Conservation (phyloP, 352 stramenopile species). For the Pythium biforme region DNA sequence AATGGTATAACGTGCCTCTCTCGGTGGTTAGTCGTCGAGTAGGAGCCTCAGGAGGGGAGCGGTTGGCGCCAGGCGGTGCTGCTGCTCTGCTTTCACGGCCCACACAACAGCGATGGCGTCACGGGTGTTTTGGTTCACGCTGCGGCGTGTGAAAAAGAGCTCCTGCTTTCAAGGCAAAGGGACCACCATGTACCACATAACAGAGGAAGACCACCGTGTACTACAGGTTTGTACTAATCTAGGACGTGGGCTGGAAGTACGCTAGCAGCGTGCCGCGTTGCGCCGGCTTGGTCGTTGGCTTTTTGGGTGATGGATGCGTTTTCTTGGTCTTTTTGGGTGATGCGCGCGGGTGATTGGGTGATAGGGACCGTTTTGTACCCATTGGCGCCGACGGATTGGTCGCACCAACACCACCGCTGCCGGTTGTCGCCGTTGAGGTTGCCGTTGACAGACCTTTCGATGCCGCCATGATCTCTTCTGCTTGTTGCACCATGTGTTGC, state of each 20-base stretch:
- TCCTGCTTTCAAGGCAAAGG: conserved; percentile 3
- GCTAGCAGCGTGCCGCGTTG: conserved; percentile 48
- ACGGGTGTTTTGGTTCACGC: conserved; percentile 9
- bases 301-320: conserved; percentile 22
- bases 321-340: conserved; percentile 26
- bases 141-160: neutral
- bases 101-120: neutral
- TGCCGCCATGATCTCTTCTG: conserved; percentile 19
- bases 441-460: conserved; percentile 1
- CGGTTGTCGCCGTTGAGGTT: neutral
- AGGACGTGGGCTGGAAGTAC: conserved; percentile 45
- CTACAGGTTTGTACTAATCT: conserved; percentile 32
- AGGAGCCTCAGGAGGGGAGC: neutral
- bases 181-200: conserved; percentile 1
- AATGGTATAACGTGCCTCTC: no score
- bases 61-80: neutral
- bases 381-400: conserved; percentile 11
- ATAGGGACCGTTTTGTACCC: conserved; percentile 29
- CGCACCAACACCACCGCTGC: no score
- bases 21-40: neutral
- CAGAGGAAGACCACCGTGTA: conserved; percentile 14
- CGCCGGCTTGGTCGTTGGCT: conserved; percentile 24
- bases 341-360: conserved; percentile 20
- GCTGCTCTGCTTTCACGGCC: neutral
- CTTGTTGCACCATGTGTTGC: conserved; percentile 26